Percentiles rank a stretch among this genome's conserved stretches.
phyloP scores from a whole-genome alignment of 73 alveolate genomes.

The Tetrahymena elliotti region DNA sequence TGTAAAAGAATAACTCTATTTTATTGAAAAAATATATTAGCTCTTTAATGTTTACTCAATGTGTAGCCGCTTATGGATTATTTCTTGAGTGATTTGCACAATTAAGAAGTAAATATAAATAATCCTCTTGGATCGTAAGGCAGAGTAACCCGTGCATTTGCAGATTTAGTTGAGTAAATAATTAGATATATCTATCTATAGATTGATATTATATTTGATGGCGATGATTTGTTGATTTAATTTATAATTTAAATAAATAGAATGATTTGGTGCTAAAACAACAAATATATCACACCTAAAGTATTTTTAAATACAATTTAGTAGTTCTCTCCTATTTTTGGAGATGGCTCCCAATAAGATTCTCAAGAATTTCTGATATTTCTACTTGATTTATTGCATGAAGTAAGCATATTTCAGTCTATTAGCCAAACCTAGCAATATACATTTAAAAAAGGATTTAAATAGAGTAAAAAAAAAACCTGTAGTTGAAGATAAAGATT shows the following conservation, averaged over 20 bases:
- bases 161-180: constrained; percentile 50
- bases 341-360: constrained; percentile 85
- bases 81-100: constrained; percentile 48
- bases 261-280: constrained; percentile 20
- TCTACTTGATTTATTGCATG: constrained; percentile 95
- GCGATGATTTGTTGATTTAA: background rate
- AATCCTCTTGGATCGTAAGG: constrained; percentile 91
- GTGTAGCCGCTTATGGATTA: constrained; percentile 74
- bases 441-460: constrained; percentile 20
- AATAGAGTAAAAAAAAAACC: constrained; percentile 81
- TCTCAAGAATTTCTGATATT: constrained; percentile 86
- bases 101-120: constrained; percentile 64
- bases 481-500: constrained; percentile 66
- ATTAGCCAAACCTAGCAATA: background rate
- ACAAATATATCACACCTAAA: constrained; percentile 35
- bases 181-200: background rate
- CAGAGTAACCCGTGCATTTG: constrained; percentile 50
- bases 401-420: constrained; percentile 28
- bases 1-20: constrained; percentile 36
- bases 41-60: constrained; percentile 86
- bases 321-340: constrained; percentile 45
- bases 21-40: constrained; percentile 74
- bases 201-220: background rate
- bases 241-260: background rate
- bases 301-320: constrained; percentile 48